A percentile compares a stretch with the other conserved stretches of the same genome.
These are phyloP conservation scores for Pyricularia pennisetigena DNA, from an alignment of 2,329 filamentous ascomycete species.

Conservation along the genomic window DNA sequence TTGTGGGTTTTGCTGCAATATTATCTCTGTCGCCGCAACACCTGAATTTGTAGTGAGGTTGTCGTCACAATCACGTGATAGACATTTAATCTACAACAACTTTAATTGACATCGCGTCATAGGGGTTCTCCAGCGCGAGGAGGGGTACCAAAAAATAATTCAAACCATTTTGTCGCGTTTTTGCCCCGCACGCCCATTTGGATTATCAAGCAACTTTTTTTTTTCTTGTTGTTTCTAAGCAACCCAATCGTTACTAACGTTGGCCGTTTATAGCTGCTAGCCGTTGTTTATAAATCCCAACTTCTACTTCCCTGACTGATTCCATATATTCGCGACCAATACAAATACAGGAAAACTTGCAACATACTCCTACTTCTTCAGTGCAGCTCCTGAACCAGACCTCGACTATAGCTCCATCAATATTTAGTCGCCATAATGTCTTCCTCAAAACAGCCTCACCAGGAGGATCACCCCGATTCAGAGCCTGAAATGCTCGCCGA, in stretches of 20 bases:
- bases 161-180: background rate
- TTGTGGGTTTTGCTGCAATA: too few relatives aligned
- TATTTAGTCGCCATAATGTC: conserved; percentile 9
- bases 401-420: background rate
- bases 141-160: background rate
- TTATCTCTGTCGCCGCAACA: too few relatives aligned
- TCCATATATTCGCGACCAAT: background rate
- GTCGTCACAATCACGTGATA: background rate
- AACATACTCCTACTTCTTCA: background rate
- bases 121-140: background rate
- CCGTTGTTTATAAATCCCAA: background rate
- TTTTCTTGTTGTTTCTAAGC: background rate
- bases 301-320: background rate
- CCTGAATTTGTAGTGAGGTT: too few relatives aligned
- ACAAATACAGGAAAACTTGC: background rate
- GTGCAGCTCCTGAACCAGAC: background rate
- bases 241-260: background rate
- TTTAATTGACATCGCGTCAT: background rate
- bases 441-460: conserved; percentile 20
- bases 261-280: background rate
- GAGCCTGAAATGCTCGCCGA: conserved; percentile 65
- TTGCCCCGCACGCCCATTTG: background rate
- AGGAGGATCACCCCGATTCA: conserved; percentile 36
- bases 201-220: conserved; percentile 1
- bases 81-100: background rate